phyloP scores from a whole-genome alignment of 371 early-diverging fungal genomes.

The Zopfochytrium polystomum region DNA sequence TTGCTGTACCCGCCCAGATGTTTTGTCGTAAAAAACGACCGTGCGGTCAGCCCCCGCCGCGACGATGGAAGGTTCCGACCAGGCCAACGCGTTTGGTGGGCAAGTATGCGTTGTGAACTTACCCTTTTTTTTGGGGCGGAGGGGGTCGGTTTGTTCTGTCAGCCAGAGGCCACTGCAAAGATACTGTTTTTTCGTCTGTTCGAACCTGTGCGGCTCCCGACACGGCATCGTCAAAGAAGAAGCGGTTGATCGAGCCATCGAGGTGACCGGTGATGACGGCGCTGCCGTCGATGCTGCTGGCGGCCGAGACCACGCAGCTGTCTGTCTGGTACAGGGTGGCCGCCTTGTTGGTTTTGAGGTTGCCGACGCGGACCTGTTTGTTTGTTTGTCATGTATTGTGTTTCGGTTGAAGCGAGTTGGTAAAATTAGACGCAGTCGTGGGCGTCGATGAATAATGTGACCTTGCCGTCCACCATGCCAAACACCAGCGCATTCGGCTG shows the following conservation, averaged over 20 bases:
- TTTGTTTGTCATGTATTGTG: too few species aligned
- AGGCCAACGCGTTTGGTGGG: conserved; percentile 38
- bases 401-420: background rate
- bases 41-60: conserved; percentile 47
- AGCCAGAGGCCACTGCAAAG: too few species aligned
- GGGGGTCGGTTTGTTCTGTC: too few species aligned
- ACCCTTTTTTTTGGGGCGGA: too few species aligned
- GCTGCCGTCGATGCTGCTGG: conserved; percentile 49
- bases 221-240: conserved; percentile 57
- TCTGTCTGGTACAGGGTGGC: conserved; percentile 59
- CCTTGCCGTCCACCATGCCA: conserved; percentile 56
- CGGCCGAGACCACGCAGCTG: conserved; percentile 46
- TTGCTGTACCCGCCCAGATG: conserved; percentile 43
- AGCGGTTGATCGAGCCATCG: conserved; percentile 53
- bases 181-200: too few species aligned
- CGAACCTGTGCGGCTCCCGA: too few species aligned
- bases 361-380: conserved; percentile 55
- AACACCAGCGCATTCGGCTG: conserved; percentile 56
- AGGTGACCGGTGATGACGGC: conserved; percentile 54
- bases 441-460: conserved; percentile 4
- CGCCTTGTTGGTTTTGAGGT: conserved; percentile 59
- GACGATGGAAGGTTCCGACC: conserved; percentile 47
- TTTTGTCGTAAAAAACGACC: conserved; percentile 46
- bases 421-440: background rate
- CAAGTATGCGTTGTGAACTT: conserved; percentile 44